phyloP scores from a whole-genome alignment of 2,329 filamentous ascomycete species.

The Mycocentrospora acerina region DNA sequence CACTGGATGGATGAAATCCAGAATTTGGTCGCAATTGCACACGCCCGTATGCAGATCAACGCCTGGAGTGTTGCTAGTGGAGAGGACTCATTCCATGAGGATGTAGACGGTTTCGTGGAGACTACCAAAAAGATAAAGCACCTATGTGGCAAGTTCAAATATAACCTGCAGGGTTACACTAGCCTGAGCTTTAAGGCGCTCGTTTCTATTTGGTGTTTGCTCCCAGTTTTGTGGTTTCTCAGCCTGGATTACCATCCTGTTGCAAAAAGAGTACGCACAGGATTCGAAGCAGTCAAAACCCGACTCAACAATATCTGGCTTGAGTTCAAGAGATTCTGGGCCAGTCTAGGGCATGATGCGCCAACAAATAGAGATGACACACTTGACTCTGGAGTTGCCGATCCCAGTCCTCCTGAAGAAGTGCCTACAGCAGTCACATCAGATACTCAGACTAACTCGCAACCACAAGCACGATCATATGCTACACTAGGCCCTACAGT shows the following conservation, averaged over 20 bases:
- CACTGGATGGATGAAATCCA: conserved; percentile 2
- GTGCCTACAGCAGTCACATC: too few species aligned
- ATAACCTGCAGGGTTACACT: conserved; percentile 1
- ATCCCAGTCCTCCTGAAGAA: too few species aligned
- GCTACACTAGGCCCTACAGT: too few species aligned
- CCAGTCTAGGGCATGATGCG: too few species aligned
- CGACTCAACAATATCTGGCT: too few species aligned
- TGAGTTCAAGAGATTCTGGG: too few species aligned
- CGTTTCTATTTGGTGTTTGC: neutral
- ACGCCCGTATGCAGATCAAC: conserved; percentile 3
- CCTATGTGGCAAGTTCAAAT: conserved; percentile 3
- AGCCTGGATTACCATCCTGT: conserved; percentile 1
- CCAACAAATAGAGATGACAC: too few species aligned
- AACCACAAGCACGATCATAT: too few species aligned
- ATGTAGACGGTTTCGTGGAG: neutral
- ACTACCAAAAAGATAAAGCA: neutral
- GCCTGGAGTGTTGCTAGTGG: conserved; percentile 5
- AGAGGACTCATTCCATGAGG: conserved; percentile 2
- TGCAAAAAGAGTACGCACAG: too few species aligned
- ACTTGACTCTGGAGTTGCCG: too few species aligned
- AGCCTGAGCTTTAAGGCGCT: neutral
- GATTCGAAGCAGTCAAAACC: too few species aligned
- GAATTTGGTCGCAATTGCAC: conserved; percentile 1
- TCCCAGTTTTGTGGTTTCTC: neutral
- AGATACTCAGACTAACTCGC: too few species aligned